Evolutionary conservation across 1,284 basidiomycete species (phyloP).

Genomic region (Boletus semigastroideus): DNA sequence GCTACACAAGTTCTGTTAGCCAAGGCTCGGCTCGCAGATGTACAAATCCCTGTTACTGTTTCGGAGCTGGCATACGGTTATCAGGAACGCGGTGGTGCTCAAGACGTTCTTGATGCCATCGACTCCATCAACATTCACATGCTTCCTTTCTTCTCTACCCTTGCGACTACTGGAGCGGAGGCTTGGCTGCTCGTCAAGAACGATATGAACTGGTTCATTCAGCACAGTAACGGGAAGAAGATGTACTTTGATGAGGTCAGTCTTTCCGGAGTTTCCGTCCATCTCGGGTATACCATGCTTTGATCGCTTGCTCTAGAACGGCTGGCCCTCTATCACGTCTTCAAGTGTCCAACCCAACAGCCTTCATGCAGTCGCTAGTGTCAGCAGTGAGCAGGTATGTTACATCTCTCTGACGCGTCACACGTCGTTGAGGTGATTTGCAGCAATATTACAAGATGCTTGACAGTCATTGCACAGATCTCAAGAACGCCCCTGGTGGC

Average conservation of each 20-base stretch:
- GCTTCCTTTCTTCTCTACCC: slow-evolving; percentile 66
- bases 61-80: slow-evolving; percentile 51
- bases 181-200: slow-evolving; percentile 61
- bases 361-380: slow-evolving; percentile 49
- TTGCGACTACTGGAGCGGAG: slow-evolving; percentile 39
- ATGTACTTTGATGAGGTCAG: slow-evolving; percentile 66
- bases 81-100: slow-evolving; percentile 50
- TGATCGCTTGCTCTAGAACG: slow-evolving; percentile 47
- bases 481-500: slow-evolving; percentile 58
- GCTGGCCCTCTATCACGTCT: slow-evolving; percentile 68
- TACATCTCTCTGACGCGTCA: neutral
- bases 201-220: slow-evolving; percentile 64
- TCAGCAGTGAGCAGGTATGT: slow-evolving; percentile 55
- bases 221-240: slow-evolving; percentile 63
- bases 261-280: too few relatives aligned
- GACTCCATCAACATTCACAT: slow-evolving; percentile 72
- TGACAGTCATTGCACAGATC: slow-evolving; percentile 59
- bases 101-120: slow-evolving; percentile 59
- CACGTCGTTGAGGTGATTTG: slow-evolving; percentile 18
- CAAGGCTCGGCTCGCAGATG: slow-evolving; percentile 49
- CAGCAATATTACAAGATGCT: slow-evolving; percentile 57
- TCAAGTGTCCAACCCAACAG: slow-evolving; percentile 59
- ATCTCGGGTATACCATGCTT: neutral
- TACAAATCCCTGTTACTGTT: slow-evolving; percentile 68
- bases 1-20: slow-evolving; percentile 53